Evolutionary conservation across 2,329 filamentous ascomycete genomes (phyloP).

Genomic region (Trichophaea hybrida): DNA sequence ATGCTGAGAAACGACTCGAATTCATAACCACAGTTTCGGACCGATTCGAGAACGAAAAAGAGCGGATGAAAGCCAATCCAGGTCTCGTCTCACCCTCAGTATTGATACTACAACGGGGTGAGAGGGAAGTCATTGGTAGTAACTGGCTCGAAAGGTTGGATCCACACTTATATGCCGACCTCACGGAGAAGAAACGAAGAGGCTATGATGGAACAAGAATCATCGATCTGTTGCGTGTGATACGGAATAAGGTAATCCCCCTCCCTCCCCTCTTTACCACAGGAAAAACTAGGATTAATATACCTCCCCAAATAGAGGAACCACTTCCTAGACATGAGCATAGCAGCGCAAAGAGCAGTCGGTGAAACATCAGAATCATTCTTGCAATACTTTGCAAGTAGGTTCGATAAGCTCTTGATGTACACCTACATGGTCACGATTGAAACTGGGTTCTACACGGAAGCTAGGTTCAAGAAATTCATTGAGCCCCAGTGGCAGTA

Average conservation of each 20-base stretch:
- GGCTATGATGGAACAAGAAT: conserved; percentile 66
- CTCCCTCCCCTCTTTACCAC: not conserved
- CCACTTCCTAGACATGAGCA: conserved; percentile 93
- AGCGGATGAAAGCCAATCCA: conserved; percentile 17
- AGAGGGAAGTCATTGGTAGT: conserved; percentile 47
- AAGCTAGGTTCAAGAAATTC: conserved; percentile 14
- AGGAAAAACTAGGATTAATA: no score
- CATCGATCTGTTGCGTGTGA: conserved; percentile 71
- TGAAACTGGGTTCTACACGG: conserved; percentile 18
- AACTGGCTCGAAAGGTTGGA: conserved; percentile 50
- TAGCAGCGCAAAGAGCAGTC: conserved; percentile 54
- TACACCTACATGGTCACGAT: conserved; percentile 17
- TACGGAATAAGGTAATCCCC: conserved; percentile 58
- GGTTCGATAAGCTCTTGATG: conserved; percentile 66
- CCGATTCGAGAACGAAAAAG: conserved; percentile 83
- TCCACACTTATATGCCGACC: conserved; percentile 13
- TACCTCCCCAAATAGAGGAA: conserved; percentile 43
- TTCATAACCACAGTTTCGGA: conserved; percentile 97
- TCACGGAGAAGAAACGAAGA: conserved; percentile 22
- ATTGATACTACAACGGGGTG: conserved; percentile 42
- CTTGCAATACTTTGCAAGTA: conserved; percentile 64
- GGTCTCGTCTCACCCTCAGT: conserved; percentile 40
- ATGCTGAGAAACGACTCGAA: conserved; percentile 67
- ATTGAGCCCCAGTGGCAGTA: not conserved
- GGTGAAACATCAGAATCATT: conserved; percentile 68